phyloP scores from a whole-genome alignment of 78 protist genomes.

The Planoprotostelium fungivorum region DNA sequence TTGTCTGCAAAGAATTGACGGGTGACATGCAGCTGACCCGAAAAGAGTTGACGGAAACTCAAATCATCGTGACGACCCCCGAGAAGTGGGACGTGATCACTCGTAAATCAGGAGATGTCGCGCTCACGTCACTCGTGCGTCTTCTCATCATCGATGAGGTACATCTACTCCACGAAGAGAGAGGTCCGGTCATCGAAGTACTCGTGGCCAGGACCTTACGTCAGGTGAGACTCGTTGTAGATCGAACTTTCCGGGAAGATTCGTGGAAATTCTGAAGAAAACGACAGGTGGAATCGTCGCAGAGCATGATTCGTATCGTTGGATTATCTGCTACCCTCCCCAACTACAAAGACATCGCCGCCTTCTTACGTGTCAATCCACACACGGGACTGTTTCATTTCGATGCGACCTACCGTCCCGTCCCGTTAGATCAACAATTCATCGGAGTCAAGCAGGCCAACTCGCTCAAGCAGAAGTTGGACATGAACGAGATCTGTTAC shows the following conservation, averaged over 20 bases:
- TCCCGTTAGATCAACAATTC: conserved; percentile 93
- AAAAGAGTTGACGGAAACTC: conserved; percentile 88
- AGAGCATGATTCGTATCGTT: conserved; percentile 87
- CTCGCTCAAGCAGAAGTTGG: conserved; percentile 76
- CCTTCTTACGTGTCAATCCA: conserved; percentile 87
- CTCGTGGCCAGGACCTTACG: conserved; percentile 90
- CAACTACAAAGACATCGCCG: conserved; percentile 97
- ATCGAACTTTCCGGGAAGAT: neutral
- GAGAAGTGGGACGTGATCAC: conserved; percentile 99
- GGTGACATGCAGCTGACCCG: conserved; percentile 93
- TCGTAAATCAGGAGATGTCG: conserved; percentile 92
- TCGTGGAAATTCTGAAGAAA: neutral
- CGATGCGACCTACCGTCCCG: conserved; percentile 91
- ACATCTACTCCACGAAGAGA: conserved; percentile 97
- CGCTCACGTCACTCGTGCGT: conserved; percentile 81
- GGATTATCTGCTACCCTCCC: conserved; percentile 99
- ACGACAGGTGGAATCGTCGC: conserved; percentile 45
- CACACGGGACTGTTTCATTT: conserved; percentile 87
- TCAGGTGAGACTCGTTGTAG: neutral
- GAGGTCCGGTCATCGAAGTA: conserved; percentile 99
- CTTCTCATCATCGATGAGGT: conserved; percentile 93
- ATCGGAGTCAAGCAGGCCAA: conserved; percentile 91
- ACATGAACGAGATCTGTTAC: conserved; percentile 92
- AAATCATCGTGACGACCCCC: conserved; percentile 96
- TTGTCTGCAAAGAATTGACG: conserved; percentile 89